Percentiles rank a stretch among this genome's conserved stretches.
These are phyloP conservation scores for Microbotryum silenes-acaulis DNA, from an alignment of 1,284 basidiomycete species.

Conservation along the genomic window DNA sequence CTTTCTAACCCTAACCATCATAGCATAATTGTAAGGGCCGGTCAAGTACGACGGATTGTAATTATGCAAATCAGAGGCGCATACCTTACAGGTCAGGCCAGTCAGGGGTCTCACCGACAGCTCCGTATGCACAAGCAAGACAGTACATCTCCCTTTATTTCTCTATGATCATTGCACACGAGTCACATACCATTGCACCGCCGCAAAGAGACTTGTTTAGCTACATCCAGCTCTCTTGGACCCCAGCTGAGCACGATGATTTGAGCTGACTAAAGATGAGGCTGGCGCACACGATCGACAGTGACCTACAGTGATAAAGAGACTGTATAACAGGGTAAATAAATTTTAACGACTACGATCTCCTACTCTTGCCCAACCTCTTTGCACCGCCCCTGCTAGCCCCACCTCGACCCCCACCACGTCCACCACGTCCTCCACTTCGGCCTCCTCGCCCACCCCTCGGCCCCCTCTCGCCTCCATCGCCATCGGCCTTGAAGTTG, in stretches of 20 bases:
- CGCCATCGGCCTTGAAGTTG: slow-evolving; percentile 42
- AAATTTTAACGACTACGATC: slow-evolving; percentile 20
- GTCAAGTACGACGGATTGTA: too few species aligned
- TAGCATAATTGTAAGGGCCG: too few species aligned
- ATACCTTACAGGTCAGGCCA: too few species aligned
- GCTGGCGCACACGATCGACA: not conserved
- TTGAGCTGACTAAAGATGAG: not conserved
- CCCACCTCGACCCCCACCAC: slow-evolving; percentile 34
- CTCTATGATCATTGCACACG: not conserved
- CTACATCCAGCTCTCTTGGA: too few species aligned
- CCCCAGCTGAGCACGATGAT: not conserved
- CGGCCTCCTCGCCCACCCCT: slow-evolving; percentile 42
- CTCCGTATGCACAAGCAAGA: too few species aligned
- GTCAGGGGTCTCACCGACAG: too few species aligned
- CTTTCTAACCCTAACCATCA: too few species aligned
- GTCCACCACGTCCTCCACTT: slow-evolving; percentile 39
- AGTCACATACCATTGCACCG: not conserved
- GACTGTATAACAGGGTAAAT: not conserved
- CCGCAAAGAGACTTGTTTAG: not conserved
- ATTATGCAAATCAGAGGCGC: too few species aligned
- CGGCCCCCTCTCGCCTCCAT: slow-evolving; percentile 2
- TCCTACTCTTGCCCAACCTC: slow-evolving; percentile 38
- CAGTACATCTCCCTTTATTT: not conserved
- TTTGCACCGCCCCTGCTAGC: slow-evolving; percentile 41
- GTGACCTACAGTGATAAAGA: not conserved